Conservation (phyloP, 2,329 filamentous ascomycete genomes). For the Monilinia polystroma region DNA sequence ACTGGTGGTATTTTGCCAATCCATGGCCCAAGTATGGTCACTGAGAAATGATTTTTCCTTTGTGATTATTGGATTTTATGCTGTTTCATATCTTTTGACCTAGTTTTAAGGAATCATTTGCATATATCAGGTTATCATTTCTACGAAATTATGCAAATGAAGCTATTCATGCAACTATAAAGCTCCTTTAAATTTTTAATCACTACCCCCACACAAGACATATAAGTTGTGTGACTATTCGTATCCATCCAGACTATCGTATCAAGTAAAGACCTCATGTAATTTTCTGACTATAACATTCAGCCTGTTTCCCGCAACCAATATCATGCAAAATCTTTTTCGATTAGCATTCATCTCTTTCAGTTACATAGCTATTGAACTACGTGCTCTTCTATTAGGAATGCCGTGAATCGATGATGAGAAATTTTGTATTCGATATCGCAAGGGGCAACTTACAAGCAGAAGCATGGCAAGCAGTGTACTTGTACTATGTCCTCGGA, state of each 20-base stretch:
- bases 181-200: too few relatives aligned
- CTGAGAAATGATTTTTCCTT: not conserved
- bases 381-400: not conserved
- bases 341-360: not conserved
- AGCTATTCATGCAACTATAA: too few relatives aligned
- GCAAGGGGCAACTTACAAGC: too few relatives aligned
- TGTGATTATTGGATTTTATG: not conserved
- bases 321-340: not conserved
- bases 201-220: not conserved
- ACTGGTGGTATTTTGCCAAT: conserved; percentile 19
- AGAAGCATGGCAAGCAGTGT: too few relatives aligned
- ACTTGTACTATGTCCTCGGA: too few relatives aligned
- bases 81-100: not conserved
- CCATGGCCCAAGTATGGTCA: not conserved
- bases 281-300: not conserved
- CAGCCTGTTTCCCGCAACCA: not conserved
- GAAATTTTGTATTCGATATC: too few relatives aligned
- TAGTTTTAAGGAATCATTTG: not conserved
- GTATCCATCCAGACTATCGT: not conserved
- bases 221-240: not conserved
- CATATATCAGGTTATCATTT: not conserved
- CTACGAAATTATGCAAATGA: not conserved
- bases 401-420: too few relatives aligned
- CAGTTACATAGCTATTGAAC: too few relatives aligned
- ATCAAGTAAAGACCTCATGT: not conserved